Percentiles rank a stretch among this genome's conserved stretches.
phyloP scores from a whole-genome alignment of 371 early-diverging fungal species.

The Zancudomyces culisetae region DNA sequence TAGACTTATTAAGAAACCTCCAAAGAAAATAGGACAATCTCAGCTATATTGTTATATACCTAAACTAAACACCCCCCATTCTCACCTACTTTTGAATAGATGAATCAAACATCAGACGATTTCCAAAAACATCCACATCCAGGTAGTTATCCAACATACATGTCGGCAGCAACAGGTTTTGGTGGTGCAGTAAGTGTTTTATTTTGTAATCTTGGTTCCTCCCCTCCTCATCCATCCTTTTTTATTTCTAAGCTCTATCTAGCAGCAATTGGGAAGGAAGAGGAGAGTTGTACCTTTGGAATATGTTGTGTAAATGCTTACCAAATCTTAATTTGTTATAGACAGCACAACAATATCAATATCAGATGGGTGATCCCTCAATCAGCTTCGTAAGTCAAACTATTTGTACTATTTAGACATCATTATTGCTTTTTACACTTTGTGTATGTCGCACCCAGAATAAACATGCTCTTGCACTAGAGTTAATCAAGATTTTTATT shows the following conservation, averaged over 20 bases:
- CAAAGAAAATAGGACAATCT: too few relatives aligned
- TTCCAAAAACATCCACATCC: background rate
- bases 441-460: background rate
- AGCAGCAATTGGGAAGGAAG: background rate
- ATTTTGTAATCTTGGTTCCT: background rate
- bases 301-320: background rate
- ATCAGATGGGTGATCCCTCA: background rate
- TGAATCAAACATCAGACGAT: background rate
- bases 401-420: background rate
- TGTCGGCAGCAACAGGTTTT: background rate
- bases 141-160: background rate
- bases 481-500: background rate
- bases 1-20: too few relatives aligned
- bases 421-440: background rate
- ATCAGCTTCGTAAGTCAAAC: background rate
- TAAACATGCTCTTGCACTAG: background rate
- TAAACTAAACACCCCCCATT: too few relatives aligned
- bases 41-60: too few relatives aligned
- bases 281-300: background rate
- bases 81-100: too few relatives aligned
- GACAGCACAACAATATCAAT: conserved; percentile 1
- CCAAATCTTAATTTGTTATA: background rate
- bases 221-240: background rate
- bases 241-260: too few relatives aligned
- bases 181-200: background rate